Base-by-base conservation (phyloP, 2,329 filamentous ascomycete genomes). In the Cyanodermella asteris region DNA sequence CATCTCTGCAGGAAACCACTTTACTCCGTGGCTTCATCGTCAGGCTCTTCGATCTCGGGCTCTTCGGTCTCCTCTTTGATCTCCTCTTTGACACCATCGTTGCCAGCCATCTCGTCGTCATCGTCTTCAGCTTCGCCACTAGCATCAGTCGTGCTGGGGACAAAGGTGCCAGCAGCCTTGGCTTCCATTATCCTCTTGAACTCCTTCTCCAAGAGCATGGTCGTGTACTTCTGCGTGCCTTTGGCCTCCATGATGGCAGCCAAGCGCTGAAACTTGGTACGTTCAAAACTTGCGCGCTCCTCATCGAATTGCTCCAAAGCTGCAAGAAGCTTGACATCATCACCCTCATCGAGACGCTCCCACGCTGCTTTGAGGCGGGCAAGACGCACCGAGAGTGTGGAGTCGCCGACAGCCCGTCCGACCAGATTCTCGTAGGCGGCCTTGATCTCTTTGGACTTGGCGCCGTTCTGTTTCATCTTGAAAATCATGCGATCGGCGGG, bases 381-480 rank as follows among this genome's bases (percentile, higher is more conserved):
- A n/a, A 10, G 9, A 26, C 12, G 9, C 16, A 15, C n/a, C 23
- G 18, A 17, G 15, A 7, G 21, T 13, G 21, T 7, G 7, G 7
- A 22, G 7, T 22, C 11, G 11, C 11, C 11, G 7, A 11, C 21
- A 22, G 21, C 21, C 7, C 7, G 7, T 11, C 11, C 11, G 8
- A 21, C 5, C 5, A 21, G 5, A 8, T 21, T 15, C 5, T 9
- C 17, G 6, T 26, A 18, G 2, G 23, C 21, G n/a, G 20, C 26
- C 3, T 19, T 28, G n/a, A 16, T 15, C 19, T 26, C 13, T 14
- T 28, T 25, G 8, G 15, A 28, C 16, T 9, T 18, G 6, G 13
- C 22, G 6, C 26, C 26, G 11, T 26, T 11, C 10, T 28, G 13
- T 16, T 28, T 28, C 21, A 28, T 26, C 14, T 28, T 16, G 15